Evolutionary conservation across 495 filamentous ascomycete genomes (phyloP).

Genomic region (Neurospora cerealis): DNA sequence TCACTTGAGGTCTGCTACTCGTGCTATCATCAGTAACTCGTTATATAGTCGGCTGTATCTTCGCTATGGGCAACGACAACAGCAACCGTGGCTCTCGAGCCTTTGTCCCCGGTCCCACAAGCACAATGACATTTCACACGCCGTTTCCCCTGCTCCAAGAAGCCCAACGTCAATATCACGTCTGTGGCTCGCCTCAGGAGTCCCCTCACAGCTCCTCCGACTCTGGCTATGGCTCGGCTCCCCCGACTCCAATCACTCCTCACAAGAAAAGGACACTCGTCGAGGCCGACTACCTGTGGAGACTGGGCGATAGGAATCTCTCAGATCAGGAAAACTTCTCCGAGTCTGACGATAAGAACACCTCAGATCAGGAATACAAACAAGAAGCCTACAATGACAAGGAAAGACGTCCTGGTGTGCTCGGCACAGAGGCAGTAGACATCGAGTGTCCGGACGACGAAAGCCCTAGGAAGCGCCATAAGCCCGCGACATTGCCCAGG

Average conservation of each 20-base stretch:
- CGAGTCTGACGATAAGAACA: slow-evolving; percentile 12
- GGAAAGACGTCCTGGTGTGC: background rate
- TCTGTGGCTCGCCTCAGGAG: slow-evolving; percentile 3
- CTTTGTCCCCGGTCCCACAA: slow-evolving; percentile 1
- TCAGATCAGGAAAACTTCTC: slow-evolving; percentile 18
- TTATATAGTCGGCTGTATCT: slow-evolving; percentile 1
- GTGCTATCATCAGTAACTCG: background rate
- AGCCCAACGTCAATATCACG: slow-evolving; percentile 5
- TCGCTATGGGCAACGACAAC: slow-evolving; percentile 8
- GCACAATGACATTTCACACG: slow-evolving; percentile 5
- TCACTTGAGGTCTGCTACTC: background rate
- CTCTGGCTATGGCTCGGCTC: slow-evolving; percentile 18
- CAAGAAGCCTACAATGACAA: slow-evolving; percentile 4
- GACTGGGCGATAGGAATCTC: slow-evolving; percentile 14
- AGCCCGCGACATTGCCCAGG: slow-evolving; percentile 12
- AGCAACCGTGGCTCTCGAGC: background rate
- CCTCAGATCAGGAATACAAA: slow-evolving; percentile 17
- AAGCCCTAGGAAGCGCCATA: slow-evolving; percentile 1
- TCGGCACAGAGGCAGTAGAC: background rate
- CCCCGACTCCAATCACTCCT: slow-evolving; percentile 1
- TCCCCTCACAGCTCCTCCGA: slow-evolving; percentile 10
- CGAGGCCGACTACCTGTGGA: slow-evolving; percentile 2
- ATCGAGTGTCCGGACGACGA: background rate
- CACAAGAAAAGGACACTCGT: background rate
- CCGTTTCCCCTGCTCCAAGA: slow-evolving; percentile 1